Conservation (phyloP, 306 rosid genomes). For the Sechiopsis laciniata region DNA sequence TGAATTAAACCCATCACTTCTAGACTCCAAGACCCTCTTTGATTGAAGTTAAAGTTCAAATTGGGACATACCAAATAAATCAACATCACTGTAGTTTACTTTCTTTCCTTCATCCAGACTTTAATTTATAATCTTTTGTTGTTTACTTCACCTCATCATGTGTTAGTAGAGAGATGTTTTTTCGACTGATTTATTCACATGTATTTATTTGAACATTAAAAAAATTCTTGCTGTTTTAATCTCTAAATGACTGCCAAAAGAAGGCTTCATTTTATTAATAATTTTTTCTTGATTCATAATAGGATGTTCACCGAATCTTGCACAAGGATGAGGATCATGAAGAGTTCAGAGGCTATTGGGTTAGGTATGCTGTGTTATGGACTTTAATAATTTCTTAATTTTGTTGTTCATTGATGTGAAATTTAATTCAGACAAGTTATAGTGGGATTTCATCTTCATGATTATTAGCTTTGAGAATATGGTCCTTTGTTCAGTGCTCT, state of each 20-base stretch:
- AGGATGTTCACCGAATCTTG: slow-evolving; percentile 85
- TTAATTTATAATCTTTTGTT: no score
- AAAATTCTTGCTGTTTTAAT: slow-evolving; percentile 13
- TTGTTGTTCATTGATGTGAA: not conserved
- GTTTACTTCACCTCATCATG: no score
- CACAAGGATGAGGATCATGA: slow-evolving; percentile 89
- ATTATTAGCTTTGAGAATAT: slow-evolving; percentile 13
- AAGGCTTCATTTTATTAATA: slow-evolving; percentile 13
- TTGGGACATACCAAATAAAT: no score
- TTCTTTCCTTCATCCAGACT: no score
- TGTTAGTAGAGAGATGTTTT: not conserved
- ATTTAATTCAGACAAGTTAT: slow-evolving; percentile 20
- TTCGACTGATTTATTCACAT: not conserved
- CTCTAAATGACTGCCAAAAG: slow-evolving; percentile 6
- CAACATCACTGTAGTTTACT: no score
- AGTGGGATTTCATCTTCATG: slow-evolving; percentile 26
- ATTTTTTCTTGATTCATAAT: slow-evolving; percentile 26
- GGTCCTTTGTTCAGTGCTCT: slow-evolving; percentile 21
- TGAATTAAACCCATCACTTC: no score
- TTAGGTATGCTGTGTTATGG: slow-evolving; percentile 44
- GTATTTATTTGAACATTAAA: not conserved
- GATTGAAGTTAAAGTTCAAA: no score
- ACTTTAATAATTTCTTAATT: not conserved
- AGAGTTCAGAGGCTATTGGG: slow-evolving; percentile 93
- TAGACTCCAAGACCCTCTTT: no score